These are phyloP conservation scores for Diplodia scrobiculata DNA, from an alignment of 2,329 filamentous ascomycete species.

Conservation along the genomic window DNA sequence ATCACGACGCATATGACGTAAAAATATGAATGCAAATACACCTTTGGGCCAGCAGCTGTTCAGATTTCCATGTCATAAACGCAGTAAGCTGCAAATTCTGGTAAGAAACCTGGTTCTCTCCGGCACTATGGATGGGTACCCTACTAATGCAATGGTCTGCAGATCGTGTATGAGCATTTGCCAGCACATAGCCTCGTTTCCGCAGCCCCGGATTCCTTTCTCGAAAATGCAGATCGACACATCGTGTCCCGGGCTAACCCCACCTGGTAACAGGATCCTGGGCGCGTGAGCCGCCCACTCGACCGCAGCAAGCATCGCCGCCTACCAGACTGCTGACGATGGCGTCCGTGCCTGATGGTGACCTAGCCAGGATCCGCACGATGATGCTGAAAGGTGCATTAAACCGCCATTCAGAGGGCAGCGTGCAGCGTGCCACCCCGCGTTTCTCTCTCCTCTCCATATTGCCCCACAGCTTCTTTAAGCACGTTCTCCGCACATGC, in stretches of 20 bases:
- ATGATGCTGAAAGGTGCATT: neutral
- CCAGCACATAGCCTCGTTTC: neutral
- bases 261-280: neutral
- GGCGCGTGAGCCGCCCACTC: constrained; percentile 6
- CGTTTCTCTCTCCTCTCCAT: neutral
- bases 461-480: neutral
- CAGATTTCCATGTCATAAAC: neutral
- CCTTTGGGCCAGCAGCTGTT: neutral
- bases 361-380: neutral
- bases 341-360: neutral
- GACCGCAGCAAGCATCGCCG: neutral
- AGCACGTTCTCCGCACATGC: neutral
- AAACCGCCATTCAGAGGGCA: neutral
- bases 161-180: neutral
- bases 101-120: neutral
- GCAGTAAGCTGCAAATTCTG: neutral
- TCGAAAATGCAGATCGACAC: constrained; percentile 1
- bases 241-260: neutral
- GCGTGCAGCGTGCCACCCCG: neutral
- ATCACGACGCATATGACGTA: constrained; percentile 23
- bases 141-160: neutral
- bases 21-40: constrained; percentile 14
- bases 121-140: neutral
- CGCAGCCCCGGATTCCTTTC: neutral
- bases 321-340: neutral